Conservation (phyloP, 2,329 filamentous ascomycete species). For the Lasiodiplodia hormozganensis region DNA sequence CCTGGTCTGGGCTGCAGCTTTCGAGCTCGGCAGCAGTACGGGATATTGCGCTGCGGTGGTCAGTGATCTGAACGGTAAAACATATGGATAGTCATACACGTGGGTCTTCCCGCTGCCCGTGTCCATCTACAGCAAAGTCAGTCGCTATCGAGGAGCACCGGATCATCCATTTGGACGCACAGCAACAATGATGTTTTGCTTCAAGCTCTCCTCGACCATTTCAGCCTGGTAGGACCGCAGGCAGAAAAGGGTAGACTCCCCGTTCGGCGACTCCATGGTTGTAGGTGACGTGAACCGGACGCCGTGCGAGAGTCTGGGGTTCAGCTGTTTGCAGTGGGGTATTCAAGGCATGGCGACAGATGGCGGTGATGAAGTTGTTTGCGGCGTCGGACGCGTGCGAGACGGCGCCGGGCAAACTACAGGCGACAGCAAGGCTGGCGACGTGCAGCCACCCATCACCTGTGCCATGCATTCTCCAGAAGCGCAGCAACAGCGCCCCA, state of each 20-base stretch:
- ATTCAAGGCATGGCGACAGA: not conserved
- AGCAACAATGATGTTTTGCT: conserved; percentile 55
- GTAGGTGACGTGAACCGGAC: not conserved
- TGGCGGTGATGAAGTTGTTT: not conserved
- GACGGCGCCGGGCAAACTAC: not conserved
- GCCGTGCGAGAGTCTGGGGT: not conserved
- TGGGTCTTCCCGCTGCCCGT: conserved; percentile 59
- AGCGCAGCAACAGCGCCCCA: not conserved
- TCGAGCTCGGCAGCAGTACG: conserved; percentile 54
- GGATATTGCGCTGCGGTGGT: conserved; percentile 14
- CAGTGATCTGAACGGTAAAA: not conserved
- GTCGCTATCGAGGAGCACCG: not conserved
- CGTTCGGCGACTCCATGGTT: not conserved
- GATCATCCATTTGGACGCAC: conserved; percentile 29
- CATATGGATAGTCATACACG: conserved; percentile 39
- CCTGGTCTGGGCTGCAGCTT: conserved; percentile 43
- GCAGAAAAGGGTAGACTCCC: conserved; percentile 32
- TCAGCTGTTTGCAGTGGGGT: not conserved
- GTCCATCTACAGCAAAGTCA: conserved; percentile 46
- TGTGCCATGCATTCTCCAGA: not conserved
- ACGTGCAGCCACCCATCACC: not conserved
- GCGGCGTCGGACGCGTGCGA: not conserved
- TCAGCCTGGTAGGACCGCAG: conserved; percentile 57
- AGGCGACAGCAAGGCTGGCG: not conserved
- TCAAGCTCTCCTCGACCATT: conserved; percentile 55